Evolutionary conservation across 2,329 filamentous ascomycete genomes (phyloP).

Genomic region (Clathrospora elynae): DNA sequence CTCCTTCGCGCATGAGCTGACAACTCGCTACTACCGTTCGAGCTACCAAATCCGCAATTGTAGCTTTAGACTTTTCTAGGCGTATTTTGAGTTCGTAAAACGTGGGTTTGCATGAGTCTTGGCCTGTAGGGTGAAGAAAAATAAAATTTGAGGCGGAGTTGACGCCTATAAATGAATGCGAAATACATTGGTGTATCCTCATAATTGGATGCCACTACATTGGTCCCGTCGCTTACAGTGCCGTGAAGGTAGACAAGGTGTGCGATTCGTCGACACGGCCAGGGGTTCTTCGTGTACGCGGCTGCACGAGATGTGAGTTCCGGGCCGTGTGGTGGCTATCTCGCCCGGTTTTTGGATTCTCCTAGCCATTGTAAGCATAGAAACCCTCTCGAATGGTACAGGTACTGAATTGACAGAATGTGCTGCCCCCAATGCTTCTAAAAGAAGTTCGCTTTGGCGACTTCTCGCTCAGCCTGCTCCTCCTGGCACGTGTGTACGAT

Average conservation of each 20-base stretch:
- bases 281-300: slow-evolving; percentile 8
- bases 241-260: slow-evolving; percentile 4
- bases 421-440: too few species aligned
- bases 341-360: not conserved
- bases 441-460: too few species aligned
- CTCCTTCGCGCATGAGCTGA: slow-evolving; percentile 6
- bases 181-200: not conserved
- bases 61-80: slow-evolving; percentile 4
- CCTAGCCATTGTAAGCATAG: too few species aligned
- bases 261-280: slow-evolving; percentile 10
- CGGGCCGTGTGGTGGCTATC: slow-evolving; percentile 13
- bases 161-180: slow-evolving; percentile 10
- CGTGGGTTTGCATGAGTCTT: slow-evolving; percentile 17
- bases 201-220: slow-evolving; percentile 8
- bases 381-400: not conserved
- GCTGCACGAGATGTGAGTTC: slow-evolving; percentile 6
- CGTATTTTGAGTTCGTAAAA: slow-evolving; percentile 10
- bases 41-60: slow-evolving; percentile 6
- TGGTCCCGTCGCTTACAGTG: slow-evolving; percentile 10
- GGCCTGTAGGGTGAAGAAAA: slow-evolving; percentile 4
- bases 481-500: too few species aligned
- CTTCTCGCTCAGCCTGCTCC: too few species aligned
- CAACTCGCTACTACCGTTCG: slow-evolving; percentile 12
- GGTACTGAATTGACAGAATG: not conserved
- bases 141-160: slow-evolving; percentile 5